Evolutionary conservation across 495 filamentous ascomycete genomes (phyloP).

Genomic region (Astrothelium macrocarpum): DNA sequence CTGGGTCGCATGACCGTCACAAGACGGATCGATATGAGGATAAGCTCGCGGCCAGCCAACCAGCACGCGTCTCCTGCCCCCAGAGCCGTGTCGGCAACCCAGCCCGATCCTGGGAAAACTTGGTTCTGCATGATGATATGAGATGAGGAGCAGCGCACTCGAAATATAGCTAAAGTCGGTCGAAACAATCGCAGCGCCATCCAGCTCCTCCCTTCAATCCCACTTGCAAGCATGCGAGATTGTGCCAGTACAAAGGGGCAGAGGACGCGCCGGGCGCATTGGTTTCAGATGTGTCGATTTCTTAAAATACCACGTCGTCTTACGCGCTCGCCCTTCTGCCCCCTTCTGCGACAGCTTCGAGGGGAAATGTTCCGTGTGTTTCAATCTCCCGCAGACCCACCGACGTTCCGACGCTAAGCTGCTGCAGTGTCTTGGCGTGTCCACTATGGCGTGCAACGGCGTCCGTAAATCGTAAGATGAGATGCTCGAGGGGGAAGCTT

Average conservation of each 20-base stretch:
- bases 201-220: neutral
- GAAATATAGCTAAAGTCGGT: too few species aligned
- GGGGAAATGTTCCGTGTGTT: neutral
- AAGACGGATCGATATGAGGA: neutral
- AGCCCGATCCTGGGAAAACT: neutral
- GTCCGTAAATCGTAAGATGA: conserved; percentile 3
- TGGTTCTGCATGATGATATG: conserved; percentile 4
- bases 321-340: neutral
- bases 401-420: neutral
- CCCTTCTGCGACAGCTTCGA: neutral
- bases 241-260: neutral
- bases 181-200: neutral
- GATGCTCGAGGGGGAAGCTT: neutral
- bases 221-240: neutral
- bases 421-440: neutral
- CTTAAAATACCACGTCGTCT: neutral
- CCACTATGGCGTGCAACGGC: conserved; percentile 4
- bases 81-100: neutral
- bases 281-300: neutral
- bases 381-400: neutral
- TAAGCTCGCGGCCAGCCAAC: neutral
- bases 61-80: neutral
- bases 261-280: too few species aligned
- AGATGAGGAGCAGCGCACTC: too few species aligned
- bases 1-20: neutral